Evolutionary conservation across 257 asterid species (phyloP).

Genomic region (Ehretia macrophylla): DNA sequence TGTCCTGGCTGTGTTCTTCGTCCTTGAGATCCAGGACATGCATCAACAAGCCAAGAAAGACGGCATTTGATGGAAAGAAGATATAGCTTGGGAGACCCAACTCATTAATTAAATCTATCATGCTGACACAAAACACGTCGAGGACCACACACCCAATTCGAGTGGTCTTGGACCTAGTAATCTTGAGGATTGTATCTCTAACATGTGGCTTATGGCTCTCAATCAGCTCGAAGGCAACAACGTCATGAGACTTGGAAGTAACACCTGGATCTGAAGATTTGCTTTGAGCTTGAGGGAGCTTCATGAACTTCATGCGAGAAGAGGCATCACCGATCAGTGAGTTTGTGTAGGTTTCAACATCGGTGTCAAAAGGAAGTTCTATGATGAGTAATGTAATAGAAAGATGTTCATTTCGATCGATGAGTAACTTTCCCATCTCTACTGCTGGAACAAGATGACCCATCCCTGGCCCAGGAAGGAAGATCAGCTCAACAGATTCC

Average conservation of each 20-base stretch:
- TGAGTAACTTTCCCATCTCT: slow-evolving; percentile 40
- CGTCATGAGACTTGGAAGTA: background rate
- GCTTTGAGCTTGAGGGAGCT: slow-evolving; percentile 19
- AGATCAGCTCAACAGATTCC: slow-evolving; percentile 19
- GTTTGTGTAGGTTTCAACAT: slow-evolving; percentile 7
- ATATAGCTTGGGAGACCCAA: slow-evolving; percentile 34
- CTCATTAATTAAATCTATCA: slow-evolving; percentile 43
- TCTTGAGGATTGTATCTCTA: slow-evolving; percentile 22
- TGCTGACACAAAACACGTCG: slow-evolving; percentile 38
- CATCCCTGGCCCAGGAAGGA: slow-evolving; percentile 57
- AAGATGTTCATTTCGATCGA: slow-evolving; percentile 22
- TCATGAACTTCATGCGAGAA: slow-evolving; percentile 25
- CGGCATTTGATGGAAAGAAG: slow-evolving; percentile 41
- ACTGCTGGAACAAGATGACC: slow-evolving; percentile 53
- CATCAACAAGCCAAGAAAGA: slow-evolving; percentile 28
- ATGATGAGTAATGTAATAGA: slow-evolving; percentile 43
- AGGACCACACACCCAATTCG: slow-evolving; percentile 29
- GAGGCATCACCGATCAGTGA: slow-evolving; percentile 3
- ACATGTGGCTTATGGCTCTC: slow-evolving; percentile 26
- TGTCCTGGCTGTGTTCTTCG: slow-evolving; percentile 12
- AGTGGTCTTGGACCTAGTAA: background rate
- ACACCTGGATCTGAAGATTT: no score
- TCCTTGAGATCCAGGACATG: slow-evolving; percentile 14
- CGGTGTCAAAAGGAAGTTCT: slow-evolving; percentile 18
- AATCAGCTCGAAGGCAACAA: slow-evolving; percentile 1